Conservation (phyloP, 805 yeast species). For the Isabelozyma gotoi region DNA sequence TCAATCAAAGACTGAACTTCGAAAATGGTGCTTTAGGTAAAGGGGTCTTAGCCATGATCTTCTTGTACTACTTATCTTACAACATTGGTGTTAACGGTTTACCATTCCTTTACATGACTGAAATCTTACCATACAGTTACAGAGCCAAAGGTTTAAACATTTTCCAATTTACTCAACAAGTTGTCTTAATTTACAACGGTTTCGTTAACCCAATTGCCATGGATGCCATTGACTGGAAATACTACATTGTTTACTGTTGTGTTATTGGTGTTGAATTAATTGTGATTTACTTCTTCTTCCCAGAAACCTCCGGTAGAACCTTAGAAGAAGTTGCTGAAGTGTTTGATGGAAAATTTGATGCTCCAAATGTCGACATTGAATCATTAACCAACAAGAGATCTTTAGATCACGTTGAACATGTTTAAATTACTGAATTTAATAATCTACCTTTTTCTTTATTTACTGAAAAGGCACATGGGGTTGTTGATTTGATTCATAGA, state of each 20-base stretch:
- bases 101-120: slow-evolving; percentile 29
- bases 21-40: slow-evolving; percentile 33
- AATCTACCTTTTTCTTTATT: too few relatives aligned
- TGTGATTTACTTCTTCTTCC: slow-evolving; percentile 22
- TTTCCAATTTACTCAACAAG: slow-evolving; percentile 13
- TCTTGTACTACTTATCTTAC: slow-evolving; percentile 32
- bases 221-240: slow-evolving; percentile 34
- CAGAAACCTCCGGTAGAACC: slow-evolving; percentile 33
- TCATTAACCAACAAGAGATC: not conserved
- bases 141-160: slow-evolving; percentile 33
- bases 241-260: slow-evolving; percentile 34
- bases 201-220: slow-evolving; percentile 24
- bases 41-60: slow-evolving; percentile 53
- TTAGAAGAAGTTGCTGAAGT: slow-evolving; percentile 33
- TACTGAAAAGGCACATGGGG: too few relatives aligned
- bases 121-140: slow-evolving; percentile 30
- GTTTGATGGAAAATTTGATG: slow-evolving; percentile 17
- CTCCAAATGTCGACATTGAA: not conserved
- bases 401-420: slow-evolving; percentile 1
- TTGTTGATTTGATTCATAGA: too few relatives aligned
- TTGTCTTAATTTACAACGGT: slow-evolving; percentile 15
- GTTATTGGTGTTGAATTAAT: slow-evolving; percentile 20
- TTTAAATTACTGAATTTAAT: too few relatives aligned
- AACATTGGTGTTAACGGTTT: slow-evolving; percentile 28
- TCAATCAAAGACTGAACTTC: slow-evolving; percentile 41